Base-by-base conservation (phyloP, 805 yeast species). In the Ogataea kodamae region DNA sequence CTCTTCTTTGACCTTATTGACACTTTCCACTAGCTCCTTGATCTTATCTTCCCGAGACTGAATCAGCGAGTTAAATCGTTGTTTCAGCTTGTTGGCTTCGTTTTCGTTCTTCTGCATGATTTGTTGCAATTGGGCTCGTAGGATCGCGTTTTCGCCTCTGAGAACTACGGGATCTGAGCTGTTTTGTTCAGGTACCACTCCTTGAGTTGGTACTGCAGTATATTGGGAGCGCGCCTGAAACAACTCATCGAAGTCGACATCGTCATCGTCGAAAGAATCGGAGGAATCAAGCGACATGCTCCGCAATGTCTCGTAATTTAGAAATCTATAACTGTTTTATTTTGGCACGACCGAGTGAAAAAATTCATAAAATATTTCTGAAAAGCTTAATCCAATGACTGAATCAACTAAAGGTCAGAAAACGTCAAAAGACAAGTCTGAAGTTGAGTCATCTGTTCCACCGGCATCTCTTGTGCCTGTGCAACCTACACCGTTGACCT, bases 401-500 rank as follows among this genome's bases (percentile, higher is more conserved):
- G 16, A 26, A 35, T 28, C 37, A 23, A 18, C 19, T 12, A 35
- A 28, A 18, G 15, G 19, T 16, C 64, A 46, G 63, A 67, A 29
- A 42, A 57, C 29, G 64, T 60, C 41, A 49, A 47, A 9, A 35
- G 46, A 7, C 37, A 45, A 27, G 44, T 44, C 17, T 63, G 62
- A 3, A 19, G 15, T 14, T 22, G 42, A 43, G 49, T 46, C 26
- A 49, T 3, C 28, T n/a, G 52, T 16, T 57, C 56, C 26, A 60
- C 65, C 21, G 25, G 95, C 95, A 2, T 78, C 88, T 4, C 65
- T 88, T 31, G 89, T 88, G 15, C 97, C 97, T 9, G 78, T 78
- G 26, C 89, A 87, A 42, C 97, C 98, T 21, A 65, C 76, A 16
- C 77, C 87, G 6, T 69, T 89, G 35, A 76, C 76, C 24, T 85